Base-by-base conservation (phyloP, 1,284 basidiomycete species). In the Neotropicomus parvogracilis region DNA sequence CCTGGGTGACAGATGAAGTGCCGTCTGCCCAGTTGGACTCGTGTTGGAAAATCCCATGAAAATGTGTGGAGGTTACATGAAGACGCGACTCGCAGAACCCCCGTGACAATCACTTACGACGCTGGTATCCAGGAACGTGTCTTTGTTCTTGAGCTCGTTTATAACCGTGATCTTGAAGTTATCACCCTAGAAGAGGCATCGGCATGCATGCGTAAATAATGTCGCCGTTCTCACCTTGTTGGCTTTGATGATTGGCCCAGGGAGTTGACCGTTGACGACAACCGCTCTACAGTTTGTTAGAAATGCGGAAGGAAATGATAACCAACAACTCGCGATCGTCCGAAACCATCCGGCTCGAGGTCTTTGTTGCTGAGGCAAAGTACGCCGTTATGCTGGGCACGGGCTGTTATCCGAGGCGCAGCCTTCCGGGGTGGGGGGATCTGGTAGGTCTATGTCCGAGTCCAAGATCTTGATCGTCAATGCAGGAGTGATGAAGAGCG, bases 1-100 rank as follows among this genome's bases (percentile, higher is more conserved):
- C 66, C 40, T 77, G 69, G 7, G 65, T 67, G 55, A 61, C 55
- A 41, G 8, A 64, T 49, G 67, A n/a, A 17, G 32, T 31, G 14
- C 68, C 67, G 12, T 70, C 68, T 4, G 63, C 66, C 52, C 57
- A 67, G 38, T 68, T 70, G 28, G 67, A 56, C 17, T 42, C 37
- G 16, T 40, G 38, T 37, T 68, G 67, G 28, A 39, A 55, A 4
- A 68, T 40, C 8, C 68, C 68, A 21, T 68, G 66, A 62, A 63
- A 70, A 32, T 68, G 66, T 24, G 13, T 19, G 13, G 4, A 14
- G 14, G 27, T 7, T 20, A n/a, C 13, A 21, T 41, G n/a, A 41
- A 14, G 29, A 41, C 10, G 4, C 3, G 3, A 5, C 21, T 32
- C 14, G 9, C 16, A 2, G 11, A 32, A 24, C 6, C 3, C 7